Evolutionary conservation across 345 rosid genomes (phyloP), one percentile per base, ranked within the genome.

Genomic region (Sapria himalayana): DNA sequence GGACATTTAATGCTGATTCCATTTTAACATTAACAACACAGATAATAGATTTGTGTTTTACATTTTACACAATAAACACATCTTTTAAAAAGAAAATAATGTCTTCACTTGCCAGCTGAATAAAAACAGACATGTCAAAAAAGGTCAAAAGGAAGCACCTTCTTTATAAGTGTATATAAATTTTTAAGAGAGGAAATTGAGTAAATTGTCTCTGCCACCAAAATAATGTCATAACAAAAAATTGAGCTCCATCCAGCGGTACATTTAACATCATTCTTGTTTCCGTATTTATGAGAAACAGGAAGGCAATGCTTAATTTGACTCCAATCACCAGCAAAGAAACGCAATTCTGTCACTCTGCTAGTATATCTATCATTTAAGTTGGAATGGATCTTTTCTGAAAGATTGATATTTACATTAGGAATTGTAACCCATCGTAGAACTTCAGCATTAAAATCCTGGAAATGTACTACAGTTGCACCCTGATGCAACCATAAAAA

Each of bases 401-500:
- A 45, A 18, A 67, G 51, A 52, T 82, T 82, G 12, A 57, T 67
- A 42, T 72, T 69, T 10, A 69, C 54, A 62, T 82, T 82, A 1
- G 92, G 92, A 51, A 89, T 71, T 18, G 95, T 82, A 41, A 82
- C 86, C 59, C 74, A 67, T 22, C 33, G 68, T 45, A 89, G 65
- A 38, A 89, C 98, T 72, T 82, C 92, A 12, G 79, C 75, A 58
- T 82, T 82, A 46, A 82, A 82, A 65, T 89, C 98, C 60, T 89
- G 93, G 42, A 89, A 72, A 71, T 82, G 98, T 35, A 70, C 49
- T 3, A 43, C 54, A 9, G 55, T 24, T 65, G 93, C 76, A 57
- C 81, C 84, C 93, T 79, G 57, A 56, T 27, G 23, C 47, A 31
- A 22, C 19, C 45, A 11, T 65, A 27, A 33, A 45, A 12, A 42